Conservation (phyloP, 176 grass and related monocot species). For the Rhynchospora tenuis region DNA sequence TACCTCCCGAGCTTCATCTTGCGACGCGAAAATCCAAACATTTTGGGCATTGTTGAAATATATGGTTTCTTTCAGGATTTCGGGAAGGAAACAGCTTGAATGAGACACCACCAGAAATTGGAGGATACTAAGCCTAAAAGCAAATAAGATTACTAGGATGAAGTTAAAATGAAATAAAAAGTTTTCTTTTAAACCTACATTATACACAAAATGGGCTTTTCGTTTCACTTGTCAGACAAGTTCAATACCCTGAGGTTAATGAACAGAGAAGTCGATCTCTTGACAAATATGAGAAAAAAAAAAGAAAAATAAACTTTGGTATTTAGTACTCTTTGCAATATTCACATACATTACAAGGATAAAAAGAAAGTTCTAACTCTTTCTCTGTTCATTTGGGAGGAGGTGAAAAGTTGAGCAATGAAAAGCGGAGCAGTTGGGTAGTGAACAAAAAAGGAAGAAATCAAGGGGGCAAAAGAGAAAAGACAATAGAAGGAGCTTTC, state of each 20-base stretch:
- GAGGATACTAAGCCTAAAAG: background rate
- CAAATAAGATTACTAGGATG: background rate
- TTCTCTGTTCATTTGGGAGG: background rate
- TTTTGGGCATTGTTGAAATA: conserved; percentile 68
- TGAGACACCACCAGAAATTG: background rate
- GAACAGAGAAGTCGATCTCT: background rate
- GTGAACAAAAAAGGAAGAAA: conserved; percentile 18
- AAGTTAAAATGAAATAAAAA: background rate
- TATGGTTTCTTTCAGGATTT: background rate
- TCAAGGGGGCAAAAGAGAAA: conserved; percentile 7
- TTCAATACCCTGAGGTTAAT: background rate
- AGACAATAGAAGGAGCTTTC: background rate
- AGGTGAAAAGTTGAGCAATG: background rate
- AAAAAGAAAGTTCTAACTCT: background rate
- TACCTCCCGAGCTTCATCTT: conserved; percentile 88
- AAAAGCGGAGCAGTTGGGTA: conserved; percentile 8
- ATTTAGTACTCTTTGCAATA: background rate
- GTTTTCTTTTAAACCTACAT: background rate
- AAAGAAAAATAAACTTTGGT: background rate
- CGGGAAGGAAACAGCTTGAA: background rate
- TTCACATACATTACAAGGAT: background rate
- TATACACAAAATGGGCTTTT: background rate
- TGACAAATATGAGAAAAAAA: background rate
- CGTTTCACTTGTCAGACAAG: background rate
- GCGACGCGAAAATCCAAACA: conserved; percentile 89